Percentiles rank a stretch among this genome's conserved stretches.
Evolutionary conservation across 352 stramenopile genomes (phyloP).

Genomic region (Globisporangium carolinianum): DNA sequence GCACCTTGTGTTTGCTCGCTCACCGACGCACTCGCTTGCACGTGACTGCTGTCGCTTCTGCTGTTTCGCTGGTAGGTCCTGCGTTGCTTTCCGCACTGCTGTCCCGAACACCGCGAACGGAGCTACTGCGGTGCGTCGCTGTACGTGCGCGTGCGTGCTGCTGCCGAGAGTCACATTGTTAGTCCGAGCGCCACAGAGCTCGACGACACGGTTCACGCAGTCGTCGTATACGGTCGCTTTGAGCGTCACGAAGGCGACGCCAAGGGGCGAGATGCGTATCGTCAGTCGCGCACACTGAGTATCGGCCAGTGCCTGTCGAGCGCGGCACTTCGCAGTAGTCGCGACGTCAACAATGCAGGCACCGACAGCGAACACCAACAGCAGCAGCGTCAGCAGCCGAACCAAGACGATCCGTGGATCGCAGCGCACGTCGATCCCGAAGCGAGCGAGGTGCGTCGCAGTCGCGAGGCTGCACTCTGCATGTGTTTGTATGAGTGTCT

Average conservation of each 20-base stretch:
- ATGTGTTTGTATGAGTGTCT: background rate
- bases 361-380: slow-evolving; percentile 4
- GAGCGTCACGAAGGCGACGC: slow-evolving; percentile 21
- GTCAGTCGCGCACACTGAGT: slow-evolving; percentile 2
- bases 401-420: slow-evolving; percentile 5
- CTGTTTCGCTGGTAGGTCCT: slow-evolving; percentile 14
- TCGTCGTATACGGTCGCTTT: slow-evolving; percentile 30
- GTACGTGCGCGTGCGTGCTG: slow-evolving; percentile 17
- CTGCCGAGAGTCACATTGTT: too few species aligned
- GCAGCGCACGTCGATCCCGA: background rate
- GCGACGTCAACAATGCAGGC: background rate
- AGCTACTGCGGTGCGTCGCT: slow-evolving; percentile 46
- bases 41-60: background rate
- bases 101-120: slow-evolving; percentile 30
- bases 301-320: slow-evolving; percentile 15
- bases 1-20: too few species aligned
- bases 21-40: too few species aligned
- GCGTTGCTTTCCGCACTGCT: slow-evolving; percentile 57
- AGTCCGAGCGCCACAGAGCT: background rate
- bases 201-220: slow-evolving; percentile 1
- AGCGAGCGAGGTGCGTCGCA: slow-evolving; percentile 1
- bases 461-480: slow-evolving; percentile 3
- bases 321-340: slow-evolving; percentile 12
- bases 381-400: background rate
- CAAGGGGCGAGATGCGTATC: slow-evolving; percentile 8